Evolutionary conservation across 345 rosid species (phyloP).

Genomic region (Turnera subulata): DNA sequence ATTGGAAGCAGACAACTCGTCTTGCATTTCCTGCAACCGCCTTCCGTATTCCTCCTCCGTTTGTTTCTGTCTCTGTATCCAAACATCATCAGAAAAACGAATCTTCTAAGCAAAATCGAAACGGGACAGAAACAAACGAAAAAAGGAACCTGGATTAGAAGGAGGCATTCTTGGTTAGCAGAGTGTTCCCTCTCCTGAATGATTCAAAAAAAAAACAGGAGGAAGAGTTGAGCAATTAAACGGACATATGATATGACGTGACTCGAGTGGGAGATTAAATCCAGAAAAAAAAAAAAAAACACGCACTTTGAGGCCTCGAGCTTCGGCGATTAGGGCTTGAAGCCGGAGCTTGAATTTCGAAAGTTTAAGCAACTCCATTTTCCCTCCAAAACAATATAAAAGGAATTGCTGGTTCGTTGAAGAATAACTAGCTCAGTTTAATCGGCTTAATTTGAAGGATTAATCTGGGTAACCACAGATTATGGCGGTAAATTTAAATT

Average conservation of each 20-base stretch:
- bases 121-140: not conserved
- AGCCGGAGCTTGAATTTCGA: conserved; percentile 82
- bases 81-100: conserved; percentile 14
- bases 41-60: conserved; percentile 59
- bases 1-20: conserved; percentile 48
- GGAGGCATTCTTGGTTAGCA: conserved; percentile 45
- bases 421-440: too few relatives aligned
- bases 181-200: conserved; percentile 54
- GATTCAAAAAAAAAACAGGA: not conserved
- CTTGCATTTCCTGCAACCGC: conserved; percentile 53
- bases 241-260: too few relatives aligned
- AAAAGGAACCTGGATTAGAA: conserved; percentile 46
- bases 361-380: conserved; percentile 78
- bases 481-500: too few relatives aligned
- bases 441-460: too few relatives aligned
- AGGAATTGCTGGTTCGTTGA: too few relatives aligned
- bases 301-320: conserved; percentile 63
- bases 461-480: too few relatives aligned
- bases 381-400: conserved; percentile 8
- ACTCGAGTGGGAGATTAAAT: conserved; percentile 4
- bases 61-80: conserved; percentile 64
- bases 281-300: too few relatives aligned
- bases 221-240: not conserved
- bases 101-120: conserved; percentile 8
- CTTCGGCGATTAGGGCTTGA: conserved; percentile 56